A percentile compares a stretch with the other conserved stretches of the same genome.
Conservation (phyloP, 2,329 filamentous ascomycete species). For the Penicillium sumatraense region DNA sequence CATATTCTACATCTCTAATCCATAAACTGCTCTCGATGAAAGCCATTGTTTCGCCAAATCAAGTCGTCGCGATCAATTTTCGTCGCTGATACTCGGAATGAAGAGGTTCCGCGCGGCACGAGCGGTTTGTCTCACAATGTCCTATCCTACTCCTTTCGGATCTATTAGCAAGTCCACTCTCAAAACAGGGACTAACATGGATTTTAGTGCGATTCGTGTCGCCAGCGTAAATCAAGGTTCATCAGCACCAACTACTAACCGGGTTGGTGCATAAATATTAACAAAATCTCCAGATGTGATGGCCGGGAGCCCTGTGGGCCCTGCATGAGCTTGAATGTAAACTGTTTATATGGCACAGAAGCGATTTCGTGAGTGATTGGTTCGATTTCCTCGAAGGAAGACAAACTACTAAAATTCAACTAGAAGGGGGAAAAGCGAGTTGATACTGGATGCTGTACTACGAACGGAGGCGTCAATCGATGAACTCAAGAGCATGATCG, state of each 20-base stretch:
- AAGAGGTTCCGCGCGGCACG: constrained; percentile 13
- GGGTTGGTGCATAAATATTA: neutral
- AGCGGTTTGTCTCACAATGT: constrained; percentile 4
- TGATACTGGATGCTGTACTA: constrained; percentile 13
- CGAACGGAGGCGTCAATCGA: constrained; percentile 12
- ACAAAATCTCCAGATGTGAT: constrained; percentile 7
- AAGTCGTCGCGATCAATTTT: neutral
- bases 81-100: neutral
- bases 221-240: constrained; percentile 13
- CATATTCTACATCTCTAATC: neutral
- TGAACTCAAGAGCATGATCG: constrained; percentile 11
- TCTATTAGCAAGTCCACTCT: neutral
- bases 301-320: constrained; percentile 10
- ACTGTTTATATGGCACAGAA: constrained; percentile 10
- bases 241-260: neutral
- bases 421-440: constrained; percentile 11
- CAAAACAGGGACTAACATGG: neutral
- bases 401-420: neutral
- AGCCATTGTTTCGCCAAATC: neutral
- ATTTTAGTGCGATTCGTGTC: constrained; percentile 11
- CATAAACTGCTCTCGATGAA: neutral
- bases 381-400: neutral
- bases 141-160: neutral
- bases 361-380: constrained; percentile 6
- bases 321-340: constrained; percentile 7